phyloP scores from a whole-genome alignment of 768 basidiomycete genomes.

The Russula brevipes region DNA sequence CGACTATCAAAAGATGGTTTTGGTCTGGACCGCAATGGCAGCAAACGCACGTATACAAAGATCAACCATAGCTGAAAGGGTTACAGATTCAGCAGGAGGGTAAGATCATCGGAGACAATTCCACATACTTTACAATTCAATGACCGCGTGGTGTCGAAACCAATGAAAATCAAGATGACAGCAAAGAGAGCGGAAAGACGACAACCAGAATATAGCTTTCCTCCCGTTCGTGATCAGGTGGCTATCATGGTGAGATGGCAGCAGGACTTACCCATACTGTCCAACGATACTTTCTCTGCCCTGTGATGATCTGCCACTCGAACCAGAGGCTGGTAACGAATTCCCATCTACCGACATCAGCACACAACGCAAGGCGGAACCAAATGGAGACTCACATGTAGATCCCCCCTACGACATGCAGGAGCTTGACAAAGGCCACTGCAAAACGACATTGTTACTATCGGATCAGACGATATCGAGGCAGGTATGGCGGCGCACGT shows the following conservation, averaged over 20 bases:
- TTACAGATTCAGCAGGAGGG: not conserved
- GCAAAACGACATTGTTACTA: not conserved
- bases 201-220: constrained; percentile 20
- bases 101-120: not conserved
- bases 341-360: constrained; percentile 16
- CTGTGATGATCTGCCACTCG: constrained; percentile 22
- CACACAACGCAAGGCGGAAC: not conserved
- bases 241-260: not conserved
- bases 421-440: constrained; percentile 16
- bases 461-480: not conserved
- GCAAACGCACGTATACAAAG: constrained; percentile 11
- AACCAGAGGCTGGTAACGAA: constrained; percentile 13
- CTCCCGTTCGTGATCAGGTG: not conserved
- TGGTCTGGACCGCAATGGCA: not conserved
- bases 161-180: constrained; percentile 13
- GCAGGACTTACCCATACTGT: constrained; percentile 13
- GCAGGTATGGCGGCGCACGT: not conserved
- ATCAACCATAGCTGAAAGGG: constrained; percentile 2
- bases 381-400: constrained; percentile 1
- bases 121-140: constrained; percentile 13
- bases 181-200: constrained; percentile 14
- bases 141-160: constrained; percentile 8
- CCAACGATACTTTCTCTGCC: constrained; percentile 17
- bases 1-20: too few relatives aligned
- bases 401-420: constrained; percentile 16